Evolutionary conservation across 176 grass and related monocot species (phyloP).

Genomic region (Puccinellia tenuiflora): DNA sequence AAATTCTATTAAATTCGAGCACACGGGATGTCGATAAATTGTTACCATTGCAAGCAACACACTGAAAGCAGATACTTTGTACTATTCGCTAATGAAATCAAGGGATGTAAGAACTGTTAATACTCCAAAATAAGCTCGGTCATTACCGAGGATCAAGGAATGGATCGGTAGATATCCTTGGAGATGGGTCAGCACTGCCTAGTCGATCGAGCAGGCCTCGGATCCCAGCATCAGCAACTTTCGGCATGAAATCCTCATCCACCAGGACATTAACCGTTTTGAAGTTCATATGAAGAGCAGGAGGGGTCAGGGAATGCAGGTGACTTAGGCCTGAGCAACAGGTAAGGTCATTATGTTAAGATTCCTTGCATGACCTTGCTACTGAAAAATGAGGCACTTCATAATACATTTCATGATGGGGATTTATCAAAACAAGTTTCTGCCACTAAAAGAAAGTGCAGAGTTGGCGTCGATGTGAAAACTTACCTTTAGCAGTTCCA

Average conservation of each 20-base stretch:
- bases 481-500: slow-evolving; percentile 84
- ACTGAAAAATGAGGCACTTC: background rate
- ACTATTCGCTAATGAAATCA: background rate
- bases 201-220: slow-evolving; percentile 67
- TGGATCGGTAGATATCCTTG: slow-evolving; percentile 45
- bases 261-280: slow-evolving; percentile 91
- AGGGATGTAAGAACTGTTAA: background rate
- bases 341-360: slow-evolving; percentile 7
- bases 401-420: background rate
- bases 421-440: background rate
- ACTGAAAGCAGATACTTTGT: background rate
- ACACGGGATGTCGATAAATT: background rate
- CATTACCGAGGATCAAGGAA: slow-evolving; percentile 86
- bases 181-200: slow-evolving; percentile 41
- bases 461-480: background rate
- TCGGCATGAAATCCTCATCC: slow-evolving; percentile 76
- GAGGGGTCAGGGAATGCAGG: slow-evolving; percentile 81
- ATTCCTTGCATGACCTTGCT: background rate
- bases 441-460: background rate
- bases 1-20: slow-evolving; percentile 2
- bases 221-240: slow-evolving; percentile 72
- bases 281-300: slow-evolving; percentile 81
- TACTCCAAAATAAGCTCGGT: background rate
- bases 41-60: background rate
- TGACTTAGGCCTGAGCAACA: slow-evolving; percentile 60